phyloP scores from a whole-genome alignment of 176 grass and related monocot species.

The Poa pratensis region DNA sequence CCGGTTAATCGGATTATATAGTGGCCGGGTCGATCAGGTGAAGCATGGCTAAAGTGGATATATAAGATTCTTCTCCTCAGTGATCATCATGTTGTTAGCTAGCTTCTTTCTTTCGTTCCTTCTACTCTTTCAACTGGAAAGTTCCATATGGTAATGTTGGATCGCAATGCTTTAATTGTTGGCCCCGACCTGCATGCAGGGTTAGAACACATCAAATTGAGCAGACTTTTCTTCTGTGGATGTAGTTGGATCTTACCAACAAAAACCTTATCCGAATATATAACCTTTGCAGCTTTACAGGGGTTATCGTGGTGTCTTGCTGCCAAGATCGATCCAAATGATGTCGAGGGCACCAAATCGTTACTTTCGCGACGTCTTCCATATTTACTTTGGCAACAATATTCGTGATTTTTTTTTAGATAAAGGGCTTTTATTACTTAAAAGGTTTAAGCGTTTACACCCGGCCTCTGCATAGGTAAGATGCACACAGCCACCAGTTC shows the following conservation, averaged over 20 bases:
- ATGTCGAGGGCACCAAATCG: background rate
- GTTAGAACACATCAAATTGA: background rate
- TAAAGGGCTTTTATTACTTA: no score
- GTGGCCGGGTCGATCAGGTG: no score
- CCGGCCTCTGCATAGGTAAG: no score
- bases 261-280: background rate
- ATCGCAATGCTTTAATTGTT: background rate
- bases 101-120: background rate
- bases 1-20: no score
- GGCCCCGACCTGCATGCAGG: background rate
- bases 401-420: no score
- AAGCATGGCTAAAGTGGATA: background rate
- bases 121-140: slow-evolving; percentile 7
- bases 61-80: background rate
- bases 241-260: slow-evolving; percentile 34
- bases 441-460: no score
- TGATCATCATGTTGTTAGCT: background rate
- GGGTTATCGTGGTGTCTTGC: background rate
- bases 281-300: slow-evolving; percentile 15
- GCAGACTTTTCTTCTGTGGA: background rate
- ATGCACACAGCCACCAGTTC: no score
- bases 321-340: background rate
- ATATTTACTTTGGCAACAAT: no score
- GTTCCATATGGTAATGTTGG: slow-evolving; percentile 2
- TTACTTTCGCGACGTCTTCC: background rate